Evolutionary conservation across 2,329 filamentous ascomycete species (phyloP), one percentile per base, ranked within the genome.

Genomic region (Pseudogymnoascus sp.): DNA sequence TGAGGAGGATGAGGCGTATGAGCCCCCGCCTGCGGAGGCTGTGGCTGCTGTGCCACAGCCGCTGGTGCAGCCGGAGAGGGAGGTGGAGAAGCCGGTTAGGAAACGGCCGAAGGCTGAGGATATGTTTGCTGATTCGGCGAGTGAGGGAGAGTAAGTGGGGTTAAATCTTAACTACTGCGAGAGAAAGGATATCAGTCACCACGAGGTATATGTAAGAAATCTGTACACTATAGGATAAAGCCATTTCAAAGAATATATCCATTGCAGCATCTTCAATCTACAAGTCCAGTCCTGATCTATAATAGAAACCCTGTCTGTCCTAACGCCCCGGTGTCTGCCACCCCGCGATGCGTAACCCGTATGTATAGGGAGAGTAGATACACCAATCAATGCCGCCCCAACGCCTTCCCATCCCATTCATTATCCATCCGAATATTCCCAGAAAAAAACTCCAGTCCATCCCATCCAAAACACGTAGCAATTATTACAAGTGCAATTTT

Each of bases 71-170:
- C 7, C 2, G 10, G 27, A 31, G 36, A 60, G 10, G 27, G 35
- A 59, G 52, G 9, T 10, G 39, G 58, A 25, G 48, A 42, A 29
- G 36, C 64, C 71, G 62, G 70, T 78, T 66, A 78, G 82, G 68
- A 87, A 83, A 70, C 82, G 88, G 65, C 87, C 90, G 74, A 85
- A 86, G 67, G 89, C 90, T 4, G 88, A 89, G 67, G 90, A 94
- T 71, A 92, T 94, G 89, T 95, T 94, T 82, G 89, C 88, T 9
- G 88, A 89, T 72, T 89, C 87, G 4, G 89, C 89, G 67, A 81
- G 69, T 63, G 71, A 72, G 35, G 67, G 69, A 55, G 63, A 59
- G 13, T 27, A 36, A 8, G 39, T 1, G 15, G 6, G 42, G 37
- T 3, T 18, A 1, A 0, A 5, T 42, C 39, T 21, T 42, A 10